Evolutionary conservation across 306 rosid genomes (phyloP).

Genomic region (Vigna mungo): DNA sequence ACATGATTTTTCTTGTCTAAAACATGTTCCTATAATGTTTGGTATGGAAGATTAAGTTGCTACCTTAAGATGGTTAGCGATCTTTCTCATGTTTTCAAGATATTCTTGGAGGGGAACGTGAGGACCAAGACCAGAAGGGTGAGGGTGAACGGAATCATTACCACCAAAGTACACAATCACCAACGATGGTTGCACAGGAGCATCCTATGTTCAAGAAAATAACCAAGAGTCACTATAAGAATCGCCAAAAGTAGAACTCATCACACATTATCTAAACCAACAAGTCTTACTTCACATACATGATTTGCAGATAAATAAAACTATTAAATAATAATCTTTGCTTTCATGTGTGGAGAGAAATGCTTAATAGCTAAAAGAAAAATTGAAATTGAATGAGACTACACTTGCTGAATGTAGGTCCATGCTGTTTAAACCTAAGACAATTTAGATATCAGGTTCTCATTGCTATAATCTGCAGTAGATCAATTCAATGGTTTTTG

Average conservation of each 20-base stretch:
- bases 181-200: conserved; percentile 66
- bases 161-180: conserved; percentile 93
- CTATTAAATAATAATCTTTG: background rate
- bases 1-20: no score
- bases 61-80: conserved; percentile 73
- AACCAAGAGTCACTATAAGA: background rate
- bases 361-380: background rate
- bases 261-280: background rate
- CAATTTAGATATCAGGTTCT: background rate
- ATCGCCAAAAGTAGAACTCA: background rate
- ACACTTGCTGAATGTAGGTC: background rate
- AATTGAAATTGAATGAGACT: background rate
- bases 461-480: background rate
- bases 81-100: conserved; percentile 74
- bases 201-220: conserved; percentile 52
- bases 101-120: conserved; percentile 83
- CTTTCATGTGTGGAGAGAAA: no score
- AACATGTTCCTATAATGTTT: background rate
- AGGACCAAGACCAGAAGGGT: conserved; percentile 64
- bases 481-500: background rate
- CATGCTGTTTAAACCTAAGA: background rate
- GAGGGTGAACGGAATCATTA: conserved; percentile 67
- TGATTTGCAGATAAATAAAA: background rate
- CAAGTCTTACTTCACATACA: background rate
- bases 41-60: background rate